Evolutionary conservation across 495 filamentous ascomycete genomes (phyloP), one percentile per base, ranked within the genome.

Genomic region (Sabuloglossum arenarium): DNA sequence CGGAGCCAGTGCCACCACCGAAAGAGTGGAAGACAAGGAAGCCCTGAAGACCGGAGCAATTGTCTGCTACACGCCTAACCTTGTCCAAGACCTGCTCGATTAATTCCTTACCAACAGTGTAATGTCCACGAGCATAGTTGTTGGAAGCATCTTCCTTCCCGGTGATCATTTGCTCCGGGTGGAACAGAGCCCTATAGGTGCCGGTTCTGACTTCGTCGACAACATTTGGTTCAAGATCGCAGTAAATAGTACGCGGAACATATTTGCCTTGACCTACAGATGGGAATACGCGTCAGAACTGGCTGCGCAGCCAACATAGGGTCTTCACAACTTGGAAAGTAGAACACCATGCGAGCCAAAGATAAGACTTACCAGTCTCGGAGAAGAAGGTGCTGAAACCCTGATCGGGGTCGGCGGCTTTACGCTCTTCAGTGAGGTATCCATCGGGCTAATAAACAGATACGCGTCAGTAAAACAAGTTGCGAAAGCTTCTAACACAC

Each of bases 361-460:
- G 27, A 58, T 63, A 43, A 39, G n/a, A 60, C 79, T 60, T 85
- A 96, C 91, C 91, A 63, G 91, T 98, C 77, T 98, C 91, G 59
- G 93, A 96, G 79, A 98, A 98, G 80, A 98, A 98, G 67, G 91
- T 97, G 79, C 88, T 94, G 77, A 98, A 98, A 57, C 91, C 91
- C 64, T 94, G 87, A 69, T 97, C 93, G 61, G 88, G 86, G 57
- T 94, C 86, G 65, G 79, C 79, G 60, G 73, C 78, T 74, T 96
- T 94, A 73, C 89, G 88, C 75, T 98, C 93, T 69, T 97, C 90
- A 63, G 90, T 97, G 71, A 98, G 79, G 73, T 86, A 95, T 71
- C 91, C 91, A 81, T 98, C 91, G 64, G 91, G 88, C 91, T 98
- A 73, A 56, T 58, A 31, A 55, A 23, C 37, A 45, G 49, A 47